Conservation (phyloP, 2,329 filamentous ascomycete genomes). For the Byssothecium circinans region DNA sequence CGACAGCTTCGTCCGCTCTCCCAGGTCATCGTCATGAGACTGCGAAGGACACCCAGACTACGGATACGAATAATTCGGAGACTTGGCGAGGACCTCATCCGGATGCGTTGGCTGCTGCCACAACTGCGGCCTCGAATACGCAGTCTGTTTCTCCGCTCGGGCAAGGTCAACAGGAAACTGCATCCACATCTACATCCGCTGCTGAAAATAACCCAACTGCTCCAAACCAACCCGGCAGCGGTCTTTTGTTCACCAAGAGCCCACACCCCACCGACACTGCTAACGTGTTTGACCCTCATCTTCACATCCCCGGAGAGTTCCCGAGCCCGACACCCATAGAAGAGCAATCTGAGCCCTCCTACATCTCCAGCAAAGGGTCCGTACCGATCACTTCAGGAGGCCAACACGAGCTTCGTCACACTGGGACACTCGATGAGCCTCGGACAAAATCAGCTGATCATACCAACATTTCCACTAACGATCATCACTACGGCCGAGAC, state of each 20-base stretch:
- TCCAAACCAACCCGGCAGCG: conserved; percentile 5
- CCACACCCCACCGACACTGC: conserved; percentile 35
- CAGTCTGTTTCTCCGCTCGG: neutral
- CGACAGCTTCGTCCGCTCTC: conserved; percentile 3
- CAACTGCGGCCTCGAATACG: conserved; percentile 14
- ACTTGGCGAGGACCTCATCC: conserved; percentile 16
- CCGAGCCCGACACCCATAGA: conserved; percentile 34
- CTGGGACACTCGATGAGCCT: conserved; percentile 25
- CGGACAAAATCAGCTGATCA: conserved; percentile 13
- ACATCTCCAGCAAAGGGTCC: conserved; percentile 6
- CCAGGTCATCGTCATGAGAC: conserved; percentile 5
- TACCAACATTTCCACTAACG: conserved; percentile 5
- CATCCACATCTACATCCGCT: neutral
- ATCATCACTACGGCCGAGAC: conserved; percentile 30
- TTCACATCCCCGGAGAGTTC: conserved; percentile 40
- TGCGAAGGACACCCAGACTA: conserved; percentile 1
- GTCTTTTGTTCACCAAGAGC: conserved; percentile 20
- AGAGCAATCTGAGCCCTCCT: conserved; percentile 26
- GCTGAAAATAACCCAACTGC: conserved; percentile 25
- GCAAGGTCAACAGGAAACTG: conserved; percentile 14
- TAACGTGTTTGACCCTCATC: conserved; percentile 20
- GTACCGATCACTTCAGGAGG: conserved; percentile 4
- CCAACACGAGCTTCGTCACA: conserved; percentile 26
- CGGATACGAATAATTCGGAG: neutral
- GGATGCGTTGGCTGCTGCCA: conserved; percentile 21